phyloP scores from a whole-genome alignment of 768 basidiomycete species.

The Myochromella boudieri region DNA sequence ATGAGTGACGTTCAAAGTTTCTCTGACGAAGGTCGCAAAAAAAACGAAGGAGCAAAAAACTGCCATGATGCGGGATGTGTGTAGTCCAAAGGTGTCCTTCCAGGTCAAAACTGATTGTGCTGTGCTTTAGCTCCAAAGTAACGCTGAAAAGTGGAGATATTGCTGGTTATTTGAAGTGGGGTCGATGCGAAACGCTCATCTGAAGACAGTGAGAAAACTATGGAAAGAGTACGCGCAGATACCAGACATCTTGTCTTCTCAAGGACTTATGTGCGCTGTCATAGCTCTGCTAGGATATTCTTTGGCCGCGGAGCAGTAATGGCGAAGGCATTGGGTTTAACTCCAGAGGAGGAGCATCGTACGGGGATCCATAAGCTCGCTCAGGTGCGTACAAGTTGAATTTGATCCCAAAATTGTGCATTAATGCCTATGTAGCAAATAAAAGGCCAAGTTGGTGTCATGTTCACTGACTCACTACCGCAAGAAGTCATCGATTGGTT shows the following conservation, averaged over 20 bases:
- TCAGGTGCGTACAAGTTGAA: slow-evolving; percentile 50
- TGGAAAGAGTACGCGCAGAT: slow-evolving; percentile 83
- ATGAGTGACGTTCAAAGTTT: slow-evolving; percentile 60
- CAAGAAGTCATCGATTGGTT: slow-evolving; percentile 95
- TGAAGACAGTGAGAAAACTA: slow-evolving; percentile 89
- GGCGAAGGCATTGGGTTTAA: slow-evolving; percentile 92
- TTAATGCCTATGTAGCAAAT: slow-evolving; percentile 59
- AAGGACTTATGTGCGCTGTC: slow-evolving; percentile 5
- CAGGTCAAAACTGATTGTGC: slow-evolving; percentile 4
- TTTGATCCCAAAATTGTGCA: background rate
- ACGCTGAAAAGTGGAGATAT: slow-evolving; percentile 88
- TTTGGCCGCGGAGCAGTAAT: slow-evolving; percentile 88
- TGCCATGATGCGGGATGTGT: slow-evolving; percentile 75
- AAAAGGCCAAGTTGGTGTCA: slow-evolving; percentile 90
- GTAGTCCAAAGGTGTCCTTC: slow-evolving; percentile 18
- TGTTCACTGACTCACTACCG: slow-evolving; percentile 91
- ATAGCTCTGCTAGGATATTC: slow-evolving; percentile 85
- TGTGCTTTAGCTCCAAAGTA: slow-evolving; percentile 66
- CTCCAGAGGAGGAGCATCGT: slow-evolving; percentile 83
- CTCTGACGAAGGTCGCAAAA: slow-evolving; percentile 91
- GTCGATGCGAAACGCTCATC: slow-evolving; percentile 90
- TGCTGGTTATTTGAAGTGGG: slow-evolving; percentile 96
- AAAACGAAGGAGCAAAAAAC: slow-evolving; percentile 92
- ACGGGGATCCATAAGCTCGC: slow-evolving; percentile 79
- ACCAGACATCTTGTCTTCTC: background rate